These are phyloP conservation scores for Harringtonia lauricola DNA, from an alignment of 2,329 filamentous ascomycete species.

Conservation along the genomic window DNA sequence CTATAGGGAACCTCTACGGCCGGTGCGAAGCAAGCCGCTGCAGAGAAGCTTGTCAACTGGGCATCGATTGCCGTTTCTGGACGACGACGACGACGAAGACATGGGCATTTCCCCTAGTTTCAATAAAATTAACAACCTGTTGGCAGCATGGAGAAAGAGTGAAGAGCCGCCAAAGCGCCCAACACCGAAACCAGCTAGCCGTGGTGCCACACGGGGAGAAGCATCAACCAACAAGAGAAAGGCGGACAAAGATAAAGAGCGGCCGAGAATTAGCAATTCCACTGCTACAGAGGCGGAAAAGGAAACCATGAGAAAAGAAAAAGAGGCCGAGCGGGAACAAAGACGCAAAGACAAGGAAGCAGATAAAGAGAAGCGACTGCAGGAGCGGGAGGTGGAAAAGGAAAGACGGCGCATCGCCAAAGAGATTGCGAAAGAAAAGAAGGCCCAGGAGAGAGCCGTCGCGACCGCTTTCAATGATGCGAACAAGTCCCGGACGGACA, in stretches of 20 bases:
- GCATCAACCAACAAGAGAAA: constrained; percentile 7
- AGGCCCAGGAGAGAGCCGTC: constrained; percentile 49
- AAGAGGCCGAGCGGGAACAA: constrained; percentile 22
- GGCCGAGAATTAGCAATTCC: neutral
- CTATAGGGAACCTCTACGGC: neutral
- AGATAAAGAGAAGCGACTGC: constrained; percentile 43
- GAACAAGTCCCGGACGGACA: constrained; percentile 63
- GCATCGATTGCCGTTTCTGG: neutral
- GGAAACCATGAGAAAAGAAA: constrained; percentile 12
- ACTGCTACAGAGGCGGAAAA: constrained; percentile 10
- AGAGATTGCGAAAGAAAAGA: constrained; percentile 49
- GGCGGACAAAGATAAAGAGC: neutral
- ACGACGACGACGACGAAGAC: constrained; percentile 7
- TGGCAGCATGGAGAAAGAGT: constrained; percentile 4
- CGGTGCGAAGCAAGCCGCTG: neutral
- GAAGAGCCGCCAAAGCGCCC: neutral
- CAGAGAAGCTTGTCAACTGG: constrained; percentile 7
- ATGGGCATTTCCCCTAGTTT: neutral
- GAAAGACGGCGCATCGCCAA: constrained; percentile 45
- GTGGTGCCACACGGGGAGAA: neutral
- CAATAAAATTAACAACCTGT: neutral
- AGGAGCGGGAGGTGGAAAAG: constrained; percentile 45
- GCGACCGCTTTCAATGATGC: constrained; percentile 58
- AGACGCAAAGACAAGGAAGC: constrained; percentile 38
- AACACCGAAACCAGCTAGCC: no score